Base-by-base conservation (phyloP, 352 stramenopile genomes). In the Thalassiosira sp. region DNA sequence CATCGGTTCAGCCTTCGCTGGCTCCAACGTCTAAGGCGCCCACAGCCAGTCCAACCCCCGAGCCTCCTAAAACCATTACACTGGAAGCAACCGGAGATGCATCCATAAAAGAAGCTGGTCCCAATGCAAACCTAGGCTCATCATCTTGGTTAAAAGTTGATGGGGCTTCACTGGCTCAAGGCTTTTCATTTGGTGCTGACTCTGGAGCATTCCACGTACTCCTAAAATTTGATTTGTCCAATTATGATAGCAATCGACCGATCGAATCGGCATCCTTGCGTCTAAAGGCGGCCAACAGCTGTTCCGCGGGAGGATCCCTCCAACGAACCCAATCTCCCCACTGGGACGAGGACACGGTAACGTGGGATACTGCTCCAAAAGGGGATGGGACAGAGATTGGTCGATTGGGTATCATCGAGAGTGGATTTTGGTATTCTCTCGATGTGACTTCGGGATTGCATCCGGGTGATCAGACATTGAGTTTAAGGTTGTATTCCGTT, bases 331-430 rank as follows among this genome's bases (percentile, higher is more conserved):
- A 59, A 24, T 46, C 56, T 57, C 52, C 53, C 5, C 40, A 79
- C 33, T 79, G 70, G 70, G 45, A 79, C 46, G 70, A 79, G 22
- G 73, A 37, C 13, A 46, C 70, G 11, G 28, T 73, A 11, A 70
- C 70, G 8, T 79, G 70, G 70, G 28, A 49, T 24, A 54, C 18
- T 28, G 53, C 70, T 24, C 70, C 70, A 8, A 33, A 31, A 13
- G 70, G 70, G 20, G 70, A 79, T 60, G 70, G 70, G 27, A 56
- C 15, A 10, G 70, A 70, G 43, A 13, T 79, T 28, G 61, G 45
- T 18, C 15, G 70, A 60, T 70, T 79, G 13, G 18, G 33, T 11
- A 27, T 37, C 15, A 64, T 79, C 11, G 58, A 31, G n/a, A 69
- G 22, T 42, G 70, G 70, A 13, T 72, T 59, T 68, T 79, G 60